Evolutionary conservation across 306 rosid genomes (phyloP), one percentile per base, ranked within the genome.

Genomic region (Casuarina cunninghamiana): DNA sequence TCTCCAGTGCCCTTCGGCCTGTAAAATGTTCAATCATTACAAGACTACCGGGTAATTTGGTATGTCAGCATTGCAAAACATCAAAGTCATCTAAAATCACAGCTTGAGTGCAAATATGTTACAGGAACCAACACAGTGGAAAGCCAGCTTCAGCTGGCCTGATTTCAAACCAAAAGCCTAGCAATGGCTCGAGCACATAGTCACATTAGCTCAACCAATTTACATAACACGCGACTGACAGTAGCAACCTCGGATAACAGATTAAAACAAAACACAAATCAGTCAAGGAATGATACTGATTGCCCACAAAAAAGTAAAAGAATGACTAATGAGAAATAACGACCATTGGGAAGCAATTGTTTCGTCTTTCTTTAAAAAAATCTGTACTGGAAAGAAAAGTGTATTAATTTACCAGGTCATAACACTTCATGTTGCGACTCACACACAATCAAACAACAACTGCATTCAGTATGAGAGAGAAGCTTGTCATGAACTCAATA

Each of bases 1-100:
- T 94, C 87, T 54, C 97, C 97, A 0, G 96, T 90, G 75, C 95
- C 92, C 77, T 75, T 87, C 75, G 57, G 83, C 87, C 98, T 94
- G 88, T 82, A 78, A 55, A 63, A 32, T 61, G 21, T 15, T n/a
- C 51, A 43, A 66, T 58, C 58, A 62, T 53, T 16, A 43, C 46
- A 67, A 10, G 49, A 5, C 12, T 3, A 71, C 38, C 3, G 41
- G 16, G 4, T 63, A 11, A 63, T n/a, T 58, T 9, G 2, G 2
- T 2, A 6, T n/a, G 49, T 67, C n/a, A 17, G 15, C n/a, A 19
- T 67, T 2, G 50, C 49, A 67, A 42, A 10, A 42, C 10, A 9
- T 39, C 71, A 66, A 62, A 42, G 12, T 61, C 43, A 61, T 37
- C 71, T 16, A 42, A 8, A 42, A 65, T 5, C 16, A 26, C 32